phyloP scores from a whole-genome alignment of 495 filamentous ascomycete species.

The Aeminium ludgeri region DNA sequence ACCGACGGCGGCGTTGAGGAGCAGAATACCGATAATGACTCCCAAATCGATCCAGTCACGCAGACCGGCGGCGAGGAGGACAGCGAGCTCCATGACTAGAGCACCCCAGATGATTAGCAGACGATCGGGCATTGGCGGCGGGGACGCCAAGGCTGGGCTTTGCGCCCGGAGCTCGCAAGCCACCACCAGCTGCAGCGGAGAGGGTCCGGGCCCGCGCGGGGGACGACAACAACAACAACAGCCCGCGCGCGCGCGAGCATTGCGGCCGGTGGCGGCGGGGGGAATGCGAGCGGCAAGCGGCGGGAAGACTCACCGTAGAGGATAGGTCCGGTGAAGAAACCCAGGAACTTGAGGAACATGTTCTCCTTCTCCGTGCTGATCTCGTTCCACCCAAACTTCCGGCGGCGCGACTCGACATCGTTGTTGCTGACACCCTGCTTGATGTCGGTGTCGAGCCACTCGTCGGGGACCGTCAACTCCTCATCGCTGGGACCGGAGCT shows the following conservation, averaged over 20 bases:
- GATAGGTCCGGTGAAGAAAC: conserved; percentile 69
- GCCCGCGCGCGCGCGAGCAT: too few species aligned
- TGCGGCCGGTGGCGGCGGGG: conserved; percentile 12
- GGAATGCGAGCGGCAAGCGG: conserved; percentile 2
- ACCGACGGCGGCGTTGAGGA: conserved; percentile 67
- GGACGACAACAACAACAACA: conserved; percentile 10
- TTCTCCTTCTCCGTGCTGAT: conserved; percentile 61
- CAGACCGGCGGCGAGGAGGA: conserved; percentile 60
- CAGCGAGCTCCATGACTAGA: conserved; percentile 75
- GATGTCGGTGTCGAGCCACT: conserved; percentile 60
- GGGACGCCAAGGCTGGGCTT: conserved; percentile 11
- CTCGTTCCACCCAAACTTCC: conserved; percentile 57
- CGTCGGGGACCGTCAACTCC: conserved; percentile 37
- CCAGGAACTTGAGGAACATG: conserved; percentile 57
- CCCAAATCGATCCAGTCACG: conserved; percentile 71
- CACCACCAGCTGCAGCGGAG: too few species aligned
- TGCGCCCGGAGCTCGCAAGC: conserved; percentile 9
- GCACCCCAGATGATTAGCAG: too few species aligned
- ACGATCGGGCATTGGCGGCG: too few species aligned
- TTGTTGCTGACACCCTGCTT: conserved; percentile 38
- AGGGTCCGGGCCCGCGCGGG: too few species aligned
- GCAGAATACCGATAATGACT: conserved; percentile 64
- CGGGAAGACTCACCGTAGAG: conserved; percentile 49
- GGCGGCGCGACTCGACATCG: conserved; percentile 50
- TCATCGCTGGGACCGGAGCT: conserved; percentile 17